Evolutionary conservation across 1,284 basidiomycete species (phyloP).

Genomic region (Cutaneotrichosporon sp.): DNA sequence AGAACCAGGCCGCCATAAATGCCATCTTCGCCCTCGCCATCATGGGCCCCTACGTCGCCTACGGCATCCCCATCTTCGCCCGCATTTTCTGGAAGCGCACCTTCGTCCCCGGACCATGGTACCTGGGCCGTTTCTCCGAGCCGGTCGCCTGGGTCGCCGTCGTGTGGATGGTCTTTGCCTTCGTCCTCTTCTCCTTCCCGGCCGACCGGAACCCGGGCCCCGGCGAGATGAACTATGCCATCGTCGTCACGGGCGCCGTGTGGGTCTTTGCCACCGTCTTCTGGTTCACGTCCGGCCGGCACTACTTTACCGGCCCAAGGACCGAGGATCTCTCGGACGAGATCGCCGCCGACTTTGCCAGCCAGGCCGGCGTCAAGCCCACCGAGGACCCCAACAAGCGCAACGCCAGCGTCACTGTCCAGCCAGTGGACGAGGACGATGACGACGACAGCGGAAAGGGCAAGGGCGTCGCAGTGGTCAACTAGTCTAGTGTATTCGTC

Average conservation of each 20-base stretch:
- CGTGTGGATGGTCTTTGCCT: slow-evolving; percentile 47
- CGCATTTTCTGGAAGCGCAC: slow-evolving; percentile 35
- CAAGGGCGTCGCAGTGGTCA: not conserved
- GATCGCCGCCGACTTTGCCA: slow-evolving; percentile 5
- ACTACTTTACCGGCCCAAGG: slow-evolving; percentile 36
- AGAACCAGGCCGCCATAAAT: slow-evolving; percentile 42
- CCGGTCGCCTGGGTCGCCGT: slow-evolving; percentile 38
- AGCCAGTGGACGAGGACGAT: slow-evolving; percentile 1
- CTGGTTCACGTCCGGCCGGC: slow-evolving; percentile 46
- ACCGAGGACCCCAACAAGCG: slow-evolving; percentile 1
- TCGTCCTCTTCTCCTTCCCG: slow-evolving; percentile 45
- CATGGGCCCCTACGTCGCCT: slow-evolving; percentile 39
- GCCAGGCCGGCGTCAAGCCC: not conserved
- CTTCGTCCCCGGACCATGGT: slow-evolving; percentile 45
- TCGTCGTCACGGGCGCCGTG: slow-evolving; percentile 39
- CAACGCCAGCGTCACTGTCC: not conserved
- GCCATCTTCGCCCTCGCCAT: slow-evolving; percentile 48
- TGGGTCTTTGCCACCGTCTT: slow-evolving; percentile 41
- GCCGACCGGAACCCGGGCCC: slow-evolving; percentile 15
- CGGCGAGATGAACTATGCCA: slow-evolving; percentile 44
- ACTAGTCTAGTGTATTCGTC: not conserved
- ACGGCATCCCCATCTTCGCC: slow-evolving; percentile 44
- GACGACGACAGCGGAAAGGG: not conserved
- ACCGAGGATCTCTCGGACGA: slow-evolving; percentile 20
- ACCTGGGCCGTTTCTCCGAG: slow-evolving; percentile 34